Percentiles rank a stretch among this genome's conserved stretches.
Conservation (phyloP, 257 asterid genomes). For the Jaltomata sinuosa region DNA sequence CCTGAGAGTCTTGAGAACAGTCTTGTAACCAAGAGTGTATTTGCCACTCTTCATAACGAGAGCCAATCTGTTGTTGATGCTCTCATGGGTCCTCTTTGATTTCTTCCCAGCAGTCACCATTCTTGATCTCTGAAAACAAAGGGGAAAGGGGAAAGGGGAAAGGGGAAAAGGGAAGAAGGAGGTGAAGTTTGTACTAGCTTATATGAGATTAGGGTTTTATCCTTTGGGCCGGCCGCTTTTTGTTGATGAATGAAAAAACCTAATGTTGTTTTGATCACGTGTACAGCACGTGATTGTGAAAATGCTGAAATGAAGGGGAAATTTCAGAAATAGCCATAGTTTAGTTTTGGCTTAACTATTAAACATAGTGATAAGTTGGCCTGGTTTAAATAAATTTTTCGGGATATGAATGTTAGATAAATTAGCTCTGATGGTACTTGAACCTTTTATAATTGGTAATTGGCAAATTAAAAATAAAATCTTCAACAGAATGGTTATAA, state of each 20-base stretch:
- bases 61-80: slow-evolving; percentile 64
- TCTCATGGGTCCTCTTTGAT: slow-evolving; percentile 76
- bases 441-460: not conserved
- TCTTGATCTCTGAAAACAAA: not conserved
- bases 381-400: not conserved
- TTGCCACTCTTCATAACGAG: slow-evolving; percentile 89
- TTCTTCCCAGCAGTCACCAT: slow-evolving; percentile 1
- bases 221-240: not conserved
- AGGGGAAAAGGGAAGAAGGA: not conserved
- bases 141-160: slow-evolving; percentile 15
- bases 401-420: not conserved
- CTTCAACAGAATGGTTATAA: not conserved
- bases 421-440: not conserved
- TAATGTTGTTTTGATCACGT: not conserved
- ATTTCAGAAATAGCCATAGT: no score
- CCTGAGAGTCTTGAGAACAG: slow-evolving; percentile 71
- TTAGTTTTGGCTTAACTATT: no score
- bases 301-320: no score
- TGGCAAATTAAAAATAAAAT: not conserved
- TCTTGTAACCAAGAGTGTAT: slow-evolving; percentile 78
- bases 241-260: not conserved
- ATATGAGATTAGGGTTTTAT: not conserved
- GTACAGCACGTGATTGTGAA: not conserved
- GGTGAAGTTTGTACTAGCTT: not conserved
- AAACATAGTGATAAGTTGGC: no score